phyloP scores from a whole-genome alignment of 441 rosid species.

The Corymbia calophylla region DNA sequence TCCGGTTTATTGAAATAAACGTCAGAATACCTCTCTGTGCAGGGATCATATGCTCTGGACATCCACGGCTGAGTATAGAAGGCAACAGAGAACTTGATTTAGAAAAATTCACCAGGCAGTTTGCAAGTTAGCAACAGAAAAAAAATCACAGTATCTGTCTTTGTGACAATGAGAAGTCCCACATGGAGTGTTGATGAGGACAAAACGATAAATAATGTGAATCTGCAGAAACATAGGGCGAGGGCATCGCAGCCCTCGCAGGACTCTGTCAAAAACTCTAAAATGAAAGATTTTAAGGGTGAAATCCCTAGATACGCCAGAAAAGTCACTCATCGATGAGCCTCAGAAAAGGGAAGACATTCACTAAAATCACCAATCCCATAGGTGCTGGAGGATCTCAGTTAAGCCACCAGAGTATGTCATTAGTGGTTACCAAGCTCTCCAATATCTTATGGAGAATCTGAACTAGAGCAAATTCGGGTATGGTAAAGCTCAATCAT shows the following conservation, averaged over 20 bases:
- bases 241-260: background rate
- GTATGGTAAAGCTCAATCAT: background rate
- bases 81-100: background rate
- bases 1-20: constrained; percentile 71
- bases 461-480: background rate
- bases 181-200: background rate
- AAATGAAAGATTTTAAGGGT: background rate
- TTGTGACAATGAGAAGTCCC: background rate
- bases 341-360: background rate
- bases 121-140: background rate
- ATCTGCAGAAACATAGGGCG: background rate
- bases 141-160: background rate
- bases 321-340: background rate
- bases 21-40: constrained; percentile 74
- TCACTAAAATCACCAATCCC: background rate
- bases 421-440: background rate
- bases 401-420: background rate
- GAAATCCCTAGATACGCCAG: background rate
- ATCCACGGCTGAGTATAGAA: constrained; percentile 74
- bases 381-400: background rate
- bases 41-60: constrained; percentile 96
- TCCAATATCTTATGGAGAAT: background rate
- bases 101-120: background rate
- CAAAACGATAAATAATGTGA: background rate
- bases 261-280: background rate